Conservation (phyloP, 192 early-diverging fungal genomes). For the Dissophora globulifera region DNA sequence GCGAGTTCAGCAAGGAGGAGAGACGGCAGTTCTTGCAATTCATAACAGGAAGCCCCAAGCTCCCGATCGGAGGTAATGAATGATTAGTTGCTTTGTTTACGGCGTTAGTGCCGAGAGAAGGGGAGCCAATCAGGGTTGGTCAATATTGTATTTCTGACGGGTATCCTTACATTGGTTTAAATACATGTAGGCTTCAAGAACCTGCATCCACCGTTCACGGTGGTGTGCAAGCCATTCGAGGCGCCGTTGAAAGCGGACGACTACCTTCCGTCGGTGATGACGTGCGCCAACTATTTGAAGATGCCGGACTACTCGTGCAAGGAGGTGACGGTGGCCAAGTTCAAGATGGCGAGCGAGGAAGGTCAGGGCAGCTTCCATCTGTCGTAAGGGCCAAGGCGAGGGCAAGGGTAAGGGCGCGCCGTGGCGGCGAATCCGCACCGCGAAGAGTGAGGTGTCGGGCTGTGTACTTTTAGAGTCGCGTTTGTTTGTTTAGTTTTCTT, state of each 20-base stretch:
- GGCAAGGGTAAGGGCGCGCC: neutral
- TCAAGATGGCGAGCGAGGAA: conserved; percentile 80
- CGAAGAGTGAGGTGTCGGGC: neutral
- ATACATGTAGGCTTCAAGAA: conserved; percentile 72
- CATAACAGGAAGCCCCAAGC: conserved; percentile 87
- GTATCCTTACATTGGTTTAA: neutral
- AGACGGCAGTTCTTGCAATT: conserved; percentile 87
- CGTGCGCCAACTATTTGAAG: conserved; percentile 95
- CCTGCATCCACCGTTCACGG: conserved; percentile 84
- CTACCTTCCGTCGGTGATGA: conserved; percentile 95
- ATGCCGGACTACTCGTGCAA: conserved; percentile 83
- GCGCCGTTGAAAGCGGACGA: conserved; percentile 74
- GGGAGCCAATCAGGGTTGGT: neutral
- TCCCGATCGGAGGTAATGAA: conserved; percentile 82
- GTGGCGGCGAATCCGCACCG: no score
- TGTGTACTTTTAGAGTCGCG: neutral
- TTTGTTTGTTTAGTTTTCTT: neutral
- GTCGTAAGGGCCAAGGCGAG: conserved; percentile 52
- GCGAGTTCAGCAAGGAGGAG: conserved; percentile 65
- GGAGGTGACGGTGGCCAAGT: conserved; percentile 69
- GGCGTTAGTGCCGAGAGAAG: no score
- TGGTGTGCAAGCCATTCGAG: conserved; percentile 83
- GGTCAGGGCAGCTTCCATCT: conserved; percentile 85
- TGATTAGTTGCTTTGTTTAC: neutral
- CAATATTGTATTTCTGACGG: neutral